Evolutionary conservation across 1,284 basidiomycete genomes (phyloP), one percentile per base, ranked within the genome.

Genomic region (Pseudozyma sp.): DNA sequence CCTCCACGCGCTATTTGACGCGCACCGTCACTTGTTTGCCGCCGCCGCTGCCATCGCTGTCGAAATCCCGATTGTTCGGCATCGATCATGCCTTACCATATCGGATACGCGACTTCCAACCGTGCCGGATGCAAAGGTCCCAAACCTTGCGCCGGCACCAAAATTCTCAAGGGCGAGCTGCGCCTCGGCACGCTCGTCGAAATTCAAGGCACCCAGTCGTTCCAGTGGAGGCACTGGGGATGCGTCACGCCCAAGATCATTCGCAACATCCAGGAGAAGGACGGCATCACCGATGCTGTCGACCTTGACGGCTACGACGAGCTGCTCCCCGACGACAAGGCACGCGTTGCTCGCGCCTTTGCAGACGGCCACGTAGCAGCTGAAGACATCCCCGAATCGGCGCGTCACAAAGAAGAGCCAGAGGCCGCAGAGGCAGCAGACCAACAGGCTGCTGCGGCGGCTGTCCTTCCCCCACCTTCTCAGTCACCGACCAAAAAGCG

Each of bases 101-200:
- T 77, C 39, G 75, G 70, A 54, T 77, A 85, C 55, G 78, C 85
- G 16, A 44, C 59, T n/a, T 71, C 75, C 43, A 81, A 86, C 65
- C 88, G 93, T 58, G 87, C 94, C 24, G 90, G 90, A 83, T 96
- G 93, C 87, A 94, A 92, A 87, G 93, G 93, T 91, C 93, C 93
- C 39, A 92, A 92, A 85, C 94, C 94, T 66, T 96, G 93, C 85
- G 77, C 82, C 89, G 92, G 92, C 46, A 92, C 90, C 24, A 79
- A 87, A 48, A 91, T 96, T 71, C 79, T 63, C 5, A 95, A 95
- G 85, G 92, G 90, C 59, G 86, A 88, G 42, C 83, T 96, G 42
- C 88, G 93, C 29, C 82, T 93, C 37, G 94, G 92, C 31, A 88
- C 88, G n/a, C 79, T 92, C 57, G 90, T 93, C 56, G 92, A 94